Evolutionary conservation across 225 moss, liverwort and hornwort species (phyloP).

Genomic region (Sphagnum tenellum): DNA sequence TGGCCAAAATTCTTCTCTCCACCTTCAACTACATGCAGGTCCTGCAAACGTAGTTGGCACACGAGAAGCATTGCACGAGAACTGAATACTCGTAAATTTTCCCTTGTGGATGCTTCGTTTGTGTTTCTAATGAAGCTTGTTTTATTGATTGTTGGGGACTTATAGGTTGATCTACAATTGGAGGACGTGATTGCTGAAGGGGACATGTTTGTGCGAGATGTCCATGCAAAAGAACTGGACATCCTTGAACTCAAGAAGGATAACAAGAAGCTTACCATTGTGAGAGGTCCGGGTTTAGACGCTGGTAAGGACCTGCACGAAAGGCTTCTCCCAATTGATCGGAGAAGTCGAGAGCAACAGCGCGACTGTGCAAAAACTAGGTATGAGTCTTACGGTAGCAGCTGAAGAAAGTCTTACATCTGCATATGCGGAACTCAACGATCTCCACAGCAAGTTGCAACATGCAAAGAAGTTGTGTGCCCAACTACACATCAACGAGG

Average conservation of each 20-base stretch:
- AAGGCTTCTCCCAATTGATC: slow-evolving; percentile 22
- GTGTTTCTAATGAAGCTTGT: too few relatives aligned
- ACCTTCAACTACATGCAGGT: too few relatives aligned
- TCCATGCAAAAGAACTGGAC: slow-evolving; percentile 23
- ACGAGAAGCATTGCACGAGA: too few relatives aligned
- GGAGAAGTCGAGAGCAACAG: slow-evolving; percentile 46
- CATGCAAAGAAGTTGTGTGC: slow-evolving; percentile 27
- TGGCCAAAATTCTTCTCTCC: too few relatives aligned
- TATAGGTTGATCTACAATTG: slow-evolving; percentile 36
- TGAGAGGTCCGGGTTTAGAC: slow-evolving; percentile 23
- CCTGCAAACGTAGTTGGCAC: too few relatives aligned
- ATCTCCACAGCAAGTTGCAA: slow-evolving; percentile 32
- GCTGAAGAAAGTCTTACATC: slow-evolving; percentile 24
- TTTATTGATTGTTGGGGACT: too few relatives aligned
- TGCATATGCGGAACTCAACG: slow-evolving; percentile 22
- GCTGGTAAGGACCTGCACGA: slow-evolving; percentile 34
- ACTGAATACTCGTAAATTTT: too few relatives aligned
- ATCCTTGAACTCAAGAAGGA: slow-evolving; percentile 20
- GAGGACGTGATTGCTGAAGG: slow-evolving; percentile 33
- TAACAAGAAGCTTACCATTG: slow-evolving; percentile 21
- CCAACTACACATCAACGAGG: slow-evolving; percentile 20
- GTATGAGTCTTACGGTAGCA: slow-evolving; percentile 36
- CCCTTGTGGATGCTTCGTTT: too few relatives aligned
- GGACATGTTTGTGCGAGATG: slow-evolving; percentile 21
- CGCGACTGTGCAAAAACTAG: slow-evolving; percentile 31